These are phyloP conservation scores for Ceratobasidium sp. DNA, from an alignment of 1,284 basidiomycete species.

Conservation along the genomic window DNA sequence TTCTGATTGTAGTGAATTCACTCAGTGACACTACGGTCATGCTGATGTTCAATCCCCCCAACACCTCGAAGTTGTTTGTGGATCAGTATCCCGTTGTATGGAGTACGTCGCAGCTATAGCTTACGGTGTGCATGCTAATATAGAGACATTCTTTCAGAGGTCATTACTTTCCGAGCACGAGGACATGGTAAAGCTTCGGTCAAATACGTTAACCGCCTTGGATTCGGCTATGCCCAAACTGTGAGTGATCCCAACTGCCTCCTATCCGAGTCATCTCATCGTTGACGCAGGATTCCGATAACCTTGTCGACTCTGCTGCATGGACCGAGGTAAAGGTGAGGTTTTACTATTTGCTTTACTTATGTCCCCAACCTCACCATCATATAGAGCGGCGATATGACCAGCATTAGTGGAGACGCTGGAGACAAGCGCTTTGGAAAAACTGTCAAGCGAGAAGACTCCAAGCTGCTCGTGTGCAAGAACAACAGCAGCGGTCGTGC, in stretches of 20 bases:
- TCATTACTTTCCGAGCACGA: slow-evolving; percentile 22
- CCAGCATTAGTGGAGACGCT: background rate
- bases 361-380: background rate
- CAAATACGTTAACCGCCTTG: background rate
- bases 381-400: slow-evolving; percentile 26
- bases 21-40: slow-evolving; percentile 17
- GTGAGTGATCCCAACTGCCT: background rate
- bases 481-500: slow-evolving; percentile 28
- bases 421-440: slow-evolving; percentile 24
- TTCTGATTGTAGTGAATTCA: background rate
- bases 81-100: slow-evolving; percentile 27
- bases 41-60: slow-evolving; percentile 26
- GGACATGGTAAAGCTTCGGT: slow-evolving; percentile 16
- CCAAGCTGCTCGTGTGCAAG: slow-evolving; percentile 37
- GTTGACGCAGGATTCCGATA: background rate
- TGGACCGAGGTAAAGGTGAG: slow-evolving; percentile 25
- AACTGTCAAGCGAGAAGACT: slow-evolving; percentile 2
- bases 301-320: slow-evolving; percentile 19
- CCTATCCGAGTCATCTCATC: background rate
- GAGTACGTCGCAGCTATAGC: background rate
- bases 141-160: background rate
- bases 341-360: background rate
- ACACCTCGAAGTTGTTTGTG: background rate
- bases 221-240: slow-evolving; percentile 25
- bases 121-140: background rate